Evolutionary conservation across 2,329 filamentous ascomycete genomes (phyloP), one percentile per base, ranked within the genome.

Genomic region (Calonectria fujianensis): DNA sequence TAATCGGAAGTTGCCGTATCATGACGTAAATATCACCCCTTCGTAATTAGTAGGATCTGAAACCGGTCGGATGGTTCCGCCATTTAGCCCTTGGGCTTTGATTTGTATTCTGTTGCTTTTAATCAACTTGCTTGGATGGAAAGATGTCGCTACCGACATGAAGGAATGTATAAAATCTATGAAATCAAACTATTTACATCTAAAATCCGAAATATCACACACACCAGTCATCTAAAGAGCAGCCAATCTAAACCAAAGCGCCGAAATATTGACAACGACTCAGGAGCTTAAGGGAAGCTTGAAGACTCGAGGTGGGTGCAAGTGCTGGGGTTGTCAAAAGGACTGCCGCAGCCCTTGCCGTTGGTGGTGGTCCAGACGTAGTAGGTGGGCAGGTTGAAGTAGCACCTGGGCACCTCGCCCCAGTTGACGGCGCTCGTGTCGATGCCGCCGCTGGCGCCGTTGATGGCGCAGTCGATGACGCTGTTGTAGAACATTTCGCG

Each of bases 361-460:
- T 48, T 48, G 20, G 45, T 48, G 20, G 45, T 48, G 20, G 45
- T 48, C 45, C 45, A 48, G 45, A 48, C 45, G n/a, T 48, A 48
- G 31, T 59, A 65, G 11, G 29, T 48, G 4, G 63, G 63, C 41
- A 65, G 14, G 20, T 31, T 35, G 9, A 66, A 37, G 63, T 59
- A 59, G 54, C 54, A 37, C 0, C 1, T 39, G n/a, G 54, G 54
- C 20, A 59, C 31, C 35, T 59, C 14, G 18, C 54, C 54, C 54
- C 54, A 59, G 54, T 20, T 59, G n/a, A 59, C 18, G 13, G 20
- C 31, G 20, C 54, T 37, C 4, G 54, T 59, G 54, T 59, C 54
- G 13, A 59, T 14, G 20, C 7, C 4, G 32, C n/a, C 31, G n/a
- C 35, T 27, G 9, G 31, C 54, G 2, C 54, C 54, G n/a, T 37